Evolutionary conservation across 805 yeast genomes (phyloP), one percentile per base, ranked within the genome.

Genomic region (Metschnikowia henanensis): DNA sequence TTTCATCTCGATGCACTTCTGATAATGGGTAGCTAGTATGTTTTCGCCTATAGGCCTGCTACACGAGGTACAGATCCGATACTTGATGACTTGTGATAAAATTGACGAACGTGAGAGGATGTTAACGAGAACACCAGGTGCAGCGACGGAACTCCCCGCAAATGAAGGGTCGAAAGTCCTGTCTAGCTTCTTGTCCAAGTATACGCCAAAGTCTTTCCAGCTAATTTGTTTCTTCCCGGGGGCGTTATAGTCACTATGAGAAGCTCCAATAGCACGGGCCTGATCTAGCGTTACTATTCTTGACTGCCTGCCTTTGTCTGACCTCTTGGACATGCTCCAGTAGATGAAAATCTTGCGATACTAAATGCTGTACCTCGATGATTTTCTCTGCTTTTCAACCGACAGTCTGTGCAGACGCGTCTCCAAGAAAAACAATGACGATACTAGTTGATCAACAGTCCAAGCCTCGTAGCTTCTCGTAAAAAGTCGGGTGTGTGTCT

Each of bases 181-280:
- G 31, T 61, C 61, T 35, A 70, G 49, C 40, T 67, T 67, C 48
- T 66, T 68, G 47, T 70, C 76, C 38, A 71, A 56, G 45, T 66
- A 71, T 9, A 61, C 66, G 9, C 76, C 76, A 42, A 71, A 64
- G 33, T 71, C 76, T 53, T 70, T 71, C 76, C 76, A 71, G 46
- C 66, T 61, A 23, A 66, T 62, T 8, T 21, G 37, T 40, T 45
- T 50, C 28, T 45, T 49, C 29, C 45, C 51, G 31, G 39, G 30
- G 23, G 21, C 30, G n/a, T 43, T 6, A 7, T 40, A 20, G 16
- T 35, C 42, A 20, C 36, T 35, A 20, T 28, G 33, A n/a, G 45
- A 34, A 26, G 30, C 30, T 8, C 43, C 55, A 31, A 51, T 51
- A n/a, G 39, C 37, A 30, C 52, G 47, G 17, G 46, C 50, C 44